Evolutionary conservation across 768 basidiomycete species (phyloP).

Genomic region (Lactarius pseudohatsudake): DNA sequence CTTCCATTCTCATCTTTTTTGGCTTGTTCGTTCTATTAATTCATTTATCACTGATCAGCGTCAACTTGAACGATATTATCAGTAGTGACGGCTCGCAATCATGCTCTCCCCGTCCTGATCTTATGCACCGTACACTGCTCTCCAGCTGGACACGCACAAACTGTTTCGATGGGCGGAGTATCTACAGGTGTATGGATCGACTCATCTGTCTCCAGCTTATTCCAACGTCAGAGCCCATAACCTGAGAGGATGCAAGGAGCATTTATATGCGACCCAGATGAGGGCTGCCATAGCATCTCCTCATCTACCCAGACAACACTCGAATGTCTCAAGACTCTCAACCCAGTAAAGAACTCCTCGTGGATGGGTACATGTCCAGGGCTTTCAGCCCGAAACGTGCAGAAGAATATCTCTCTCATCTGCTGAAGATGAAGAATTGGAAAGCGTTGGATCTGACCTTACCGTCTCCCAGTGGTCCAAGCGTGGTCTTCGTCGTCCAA

Average conservation of each 20-base stretch:
- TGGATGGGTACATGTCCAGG: slow-evolving; percentile 20
- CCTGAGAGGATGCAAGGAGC: neutral
- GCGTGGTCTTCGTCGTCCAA: slow-evolving; percentile 1
- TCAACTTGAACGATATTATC: neutral
- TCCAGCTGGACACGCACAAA: slow-evolving; percentile 17
- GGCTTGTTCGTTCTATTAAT: neutral
- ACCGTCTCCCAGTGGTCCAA: neutral
- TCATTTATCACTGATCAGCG: neutral
- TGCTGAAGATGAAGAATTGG: slow-evolving; percentile 10
- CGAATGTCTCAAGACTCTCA: neutral
- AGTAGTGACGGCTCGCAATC: neutral
- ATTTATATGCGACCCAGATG: slow-evolving; percentile 14
- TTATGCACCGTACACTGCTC: neutral
- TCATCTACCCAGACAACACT: neutral
- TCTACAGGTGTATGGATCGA: neutral
- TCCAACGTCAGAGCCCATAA: neutral
- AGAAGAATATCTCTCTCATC: slow-evolving; percentile 16
- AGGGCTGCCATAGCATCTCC: neutral
- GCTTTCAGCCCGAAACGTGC: slow-evolving; percentile 9
- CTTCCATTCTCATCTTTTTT: neutral
- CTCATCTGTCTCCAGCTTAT: neutral
- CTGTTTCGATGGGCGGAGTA: neutral
- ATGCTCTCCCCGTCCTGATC: neutral
- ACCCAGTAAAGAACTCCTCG: slow-evolving; percentile 1
- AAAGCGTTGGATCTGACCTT: too few species aligned